Evolutionary conservation across 192 early-diverging fungal species (phyloP).

Genomic region (Coemansia sp.): DNA sequence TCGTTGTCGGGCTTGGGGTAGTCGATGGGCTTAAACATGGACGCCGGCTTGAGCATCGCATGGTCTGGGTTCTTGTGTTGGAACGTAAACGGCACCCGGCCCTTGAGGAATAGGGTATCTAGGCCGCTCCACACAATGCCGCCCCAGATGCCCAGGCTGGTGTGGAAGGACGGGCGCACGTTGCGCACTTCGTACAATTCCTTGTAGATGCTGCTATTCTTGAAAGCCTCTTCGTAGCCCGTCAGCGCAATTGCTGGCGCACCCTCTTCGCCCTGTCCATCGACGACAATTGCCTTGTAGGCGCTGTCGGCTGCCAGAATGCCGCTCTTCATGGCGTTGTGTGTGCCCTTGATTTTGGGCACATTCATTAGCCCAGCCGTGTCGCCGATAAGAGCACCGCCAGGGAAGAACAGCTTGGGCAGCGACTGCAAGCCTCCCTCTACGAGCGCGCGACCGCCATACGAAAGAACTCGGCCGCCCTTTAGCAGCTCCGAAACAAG

Average conservation of each 20-base stretch:
- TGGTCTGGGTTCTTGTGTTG: constrained; percentile 85
- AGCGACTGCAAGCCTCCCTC: constrained; percentile 97
- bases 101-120: constrained; percentile 88
- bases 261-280: constrained; percentile 46
- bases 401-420: constrained; percentile 93
- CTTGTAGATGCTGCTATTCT: constrained; percentile 87
- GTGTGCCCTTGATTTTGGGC: constrained; percentile 99
- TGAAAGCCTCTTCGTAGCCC: constrained; percentile 80
- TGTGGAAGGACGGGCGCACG: constrained; percentile 92
- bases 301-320: constrained; percentile 95
- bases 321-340: constrained; percentile 99
- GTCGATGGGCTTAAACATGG: constrained; percentile 79
- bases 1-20: constrained; percentile 98
- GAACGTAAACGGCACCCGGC: constrained; percentile 93
- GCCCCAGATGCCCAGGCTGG: constrained; percentile 82
- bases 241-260: constrained; percentile 67
- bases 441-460: constrained; percentile 96
- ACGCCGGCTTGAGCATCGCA: constrained; percentile 73
- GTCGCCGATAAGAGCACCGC: constrained; percentile 94
- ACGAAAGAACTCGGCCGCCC: constrained; percentile 88
- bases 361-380: constrained; percentile 97
- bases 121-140: constrained; percentile 88
- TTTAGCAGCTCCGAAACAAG: constrained; percentile 78
- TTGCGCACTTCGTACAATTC: constrained; percentile 94
- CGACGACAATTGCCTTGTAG: constrained; percentile 64